Percentiles rank a stretch among this genome's conserved stretches.
Conservation (phyloP, 139 green algal species). For the Chlamydomonas schloesseri region DNA sequence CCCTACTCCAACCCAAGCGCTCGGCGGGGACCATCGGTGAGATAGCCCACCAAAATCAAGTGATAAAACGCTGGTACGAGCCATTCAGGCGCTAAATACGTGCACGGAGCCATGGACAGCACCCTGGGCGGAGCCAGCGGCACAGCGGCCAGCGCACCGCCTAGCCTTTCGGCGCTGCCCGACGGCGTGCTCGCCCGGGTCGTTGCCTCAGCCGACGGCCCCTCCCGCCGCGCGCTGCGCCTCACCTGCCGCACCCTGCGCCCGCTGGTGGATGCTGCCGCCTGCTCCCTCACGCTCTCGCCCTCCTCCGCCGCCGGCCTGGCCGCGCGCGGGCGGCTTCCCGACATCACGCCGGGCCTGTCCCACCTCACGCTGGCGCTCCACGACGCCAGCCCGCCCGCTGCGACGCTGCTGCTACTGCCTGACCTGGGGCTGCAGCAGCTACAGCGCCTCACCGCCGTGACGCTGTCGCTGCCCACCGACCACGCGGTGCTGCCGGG, state of each 20-base stretch:
- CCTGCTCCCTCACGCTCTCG: background rate
- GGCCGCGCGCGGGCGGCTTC: background rate
- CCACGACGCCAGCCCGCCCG: background rate
- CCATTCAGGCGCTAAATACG: no score
- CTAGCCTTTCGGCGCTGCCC: background rate
- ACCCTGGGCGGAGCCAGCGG: no score
- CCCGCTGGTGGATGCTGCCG: background rate
- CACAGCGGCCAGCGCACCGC: background rate
- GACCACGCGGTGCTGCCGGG: background rate
- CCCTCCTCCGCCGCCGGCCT: background rate
- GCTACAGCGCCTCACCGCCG: background rate
- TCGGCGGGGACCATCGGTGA: no score
- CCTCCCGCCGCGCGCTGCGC: conserved; percentile 4
- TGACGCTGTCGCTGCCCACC: background rate
- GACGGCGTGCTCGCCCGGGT: conserved; percentile 16
- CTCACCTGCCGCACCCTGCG: background rate
- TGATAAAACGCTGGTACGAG: no score
- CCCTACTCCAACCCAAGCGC: no score
- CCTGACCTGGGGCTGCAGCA: background rate
- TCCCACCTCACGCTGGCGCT: background rate
- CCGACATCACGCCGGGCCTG: background rate
- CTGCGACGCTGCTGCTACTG: background rate
- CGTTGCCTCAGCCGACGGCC: background rate
- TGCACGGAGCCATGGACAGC: background rate
- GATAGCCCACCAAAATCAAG: no score